Base-by-base conservation (phyloP, 306 rosid genomes). In the Medicago arabica region DNA sequence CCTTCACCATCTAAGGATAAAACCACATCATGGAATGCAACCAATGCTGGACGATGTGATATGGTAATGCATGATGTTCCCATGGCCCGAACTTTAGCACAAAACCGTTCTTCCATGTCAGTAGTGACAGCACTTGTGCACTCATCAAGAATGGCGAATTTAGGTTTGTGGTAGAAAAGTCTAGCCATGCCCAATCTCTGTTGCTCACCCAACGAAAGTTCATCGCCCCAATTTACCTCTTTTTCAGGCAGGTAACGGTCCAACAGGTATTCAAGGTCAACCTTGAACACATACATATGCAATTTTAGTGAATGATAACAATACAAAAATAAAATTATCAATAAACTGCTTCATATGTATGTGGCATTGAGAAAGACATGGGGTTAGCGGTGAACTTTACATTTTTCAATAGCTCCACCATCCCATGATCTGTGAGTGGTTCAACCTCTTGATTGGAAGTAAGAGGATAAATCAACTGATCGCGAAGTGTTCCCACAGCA, bases 111-210 rank as follows among this genome's bases (percentile, higher is more conserved):
- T 87, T 96, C 99, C 99, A 96, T 96, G 83, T 96, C 98, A 76
- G 98, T 96, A 76, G 99, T 96, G 80, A 96, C 99, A 71, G 99
- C 99, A 90, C 99, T 96, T 2, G 99, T 96, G 86, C 99, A 96
- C 81, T 96, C 99, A 69, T 96, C 99, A 72, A 96, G 98, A 88
- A 96, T 96, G 70, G 99, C 99, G 85, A 96, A 96, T 81, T 89
- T 92, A 69, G 99, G 99, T 85, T 86, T 96, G 78, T 96, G 99
- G 75, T 96, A 96, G 78, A 96, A 96, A 68, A 96, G 96, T 81
- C 99, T 90, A 71, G 98, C 99, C 99, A 96, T 96, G 69, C 99
- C 99, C 86, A 96, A 77, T 79, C 99, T 88, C 77, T 96, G 98
- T 64, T 96, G 99, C 87, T 92, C 99, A 38, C 99, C 99, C 66